These are phyloP conservation scores for Pulicaria dysenterica DNA, from an alignment of 129 eudicot genomes.

Conservation along the genomic window DNA sequence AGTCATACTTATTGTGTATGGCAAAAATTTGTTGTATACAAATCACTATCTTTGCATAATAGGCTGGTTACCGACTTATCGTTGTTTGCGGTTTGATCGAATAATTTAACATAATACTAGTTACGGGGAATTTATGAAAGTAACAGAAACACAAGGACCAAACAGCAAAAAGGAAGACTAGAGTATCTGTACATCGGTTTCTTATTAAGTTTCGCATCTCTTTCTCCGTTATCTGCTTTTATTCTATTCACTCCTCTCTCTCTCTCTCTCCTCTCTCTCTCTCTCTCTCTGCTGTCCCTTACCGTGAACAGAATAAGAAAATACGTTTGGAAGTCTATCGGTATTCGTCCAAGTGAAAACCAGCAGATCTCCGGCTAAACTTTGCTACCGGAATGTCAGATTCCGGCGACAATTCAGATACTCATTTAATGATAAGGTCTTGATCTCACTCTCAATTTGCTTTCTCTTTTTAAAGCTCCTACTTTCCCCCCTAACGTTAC, in stretches of 20 bases:
- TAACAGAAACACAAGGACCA: slow-evolving; percentile 26
- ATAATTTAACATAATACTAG: too few relatives aligned
- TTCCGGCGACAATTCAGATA: slow-evolving; percentile 32
- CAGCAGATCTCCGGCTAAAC: slow-evolving; percentile 46
- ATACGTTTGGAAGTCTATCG: not conserved
- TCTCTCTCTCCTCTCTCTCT: slow-evolving; percentile 15
- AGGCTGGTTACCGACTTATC: too few relatives aligned
- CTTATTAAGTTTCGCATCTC: slow-evolving; percentile 22
- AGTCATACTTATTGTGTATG: too few relatives aligned
- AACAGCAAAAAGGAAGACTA: slow-evolving; percentile 1
- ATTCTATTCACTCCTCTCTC: slow-evolving; percentile 29
- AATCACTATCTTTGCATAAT: too few relatives aligned
- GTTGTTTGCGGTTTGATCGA: too few relatives aligned
- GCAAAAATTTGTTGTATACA: too few relatives aligned
- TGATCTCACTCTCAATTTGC: slow-evolving; percentile 18
- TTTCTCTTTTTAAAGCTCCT: not conserved
- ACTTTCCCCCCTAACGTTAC: not conserved
- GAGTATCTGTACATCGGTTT: slow-evolving; percentile 24
- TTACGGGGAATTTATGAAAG: not conserved
- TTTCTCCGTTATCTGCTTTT: slow-evolving; percentile 33
- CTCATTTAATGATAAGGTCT: slow-evolving; percentile 16
- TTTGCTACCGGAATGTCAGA: slow-evolving; percentile 39
- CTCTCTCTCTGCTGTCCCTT: slow-evolving; percentile 20
- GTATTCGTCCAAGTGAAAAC: not conserved
- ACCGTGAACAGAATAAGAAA: not conserved